A percentile compares a stretch with the other conserved stretches of the same genome.
These are phyloP conservation scores for Cetradonia linearis DNA, from an alignment of 495 filamentous ascomycete genomes.

Conservation along the genomic window DNA sequence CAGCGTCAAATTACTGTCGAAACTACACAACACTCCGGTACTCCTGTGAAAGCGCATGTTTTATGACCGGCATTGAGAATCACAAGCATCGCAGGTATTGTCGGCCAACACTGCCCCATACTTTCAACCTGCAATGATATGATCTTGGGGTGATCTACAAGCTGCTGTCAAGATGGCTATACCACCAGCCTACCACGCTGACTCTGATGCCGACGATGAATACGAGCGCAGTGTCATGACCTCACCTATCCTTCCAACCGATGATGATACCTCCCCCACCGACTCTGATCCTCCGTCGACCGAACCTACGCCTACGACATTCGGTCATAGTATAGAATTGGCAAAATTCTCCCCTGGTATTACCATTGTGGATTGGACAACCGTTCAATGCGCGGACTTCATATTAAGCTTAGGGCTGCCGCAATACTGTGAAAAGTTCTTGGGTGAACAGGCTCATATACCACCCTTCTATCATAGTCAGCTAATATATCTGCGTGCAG, in stretches of 20 bases:
- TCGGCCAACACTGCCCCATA: not conserved
- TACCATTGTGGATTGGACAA: conserved; percentile 80
- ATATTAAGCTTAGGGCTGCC: conserved; percentile 65
- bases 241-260: conserved; percentile 62
- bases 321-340: conserved; percentile 56
- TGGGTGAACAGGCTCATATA: conserved; percentile 47
- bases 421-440: conserved; percentile 73
- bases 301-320: conserved; percentile 82
- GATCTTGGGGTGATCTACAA: not conserved
- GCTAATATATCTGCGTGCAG: conserved; percentile 35
- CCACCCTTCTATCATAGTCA: not conserved
- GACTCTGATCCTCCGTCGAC: conserved; percentile 71
- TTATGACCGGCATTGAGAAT: not conserved
- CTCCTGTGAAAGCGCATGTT: not conserved
- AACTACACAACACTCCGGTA: not conserved
- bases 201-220: conserved; percentile 84
- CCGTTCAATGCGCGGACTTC: conserved; percentile 80
- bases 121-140: conserved; percentile 10
- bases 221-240: conserved; percentile 74
- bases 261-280: conserved; percentile 70
- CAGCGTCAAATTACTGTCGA: not conserved
- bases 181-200: conserved; percentile 38
- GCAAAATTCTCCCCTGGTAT: conserved; percentile 58
- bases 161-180: conserved; percentile 12
- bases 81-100: not conserved